These are phyloP conservation scores for Esteya vermicola DNA, from an alignment of 2,329 filamentous ascomycete species.

Conservation along the genomic window DNA sequence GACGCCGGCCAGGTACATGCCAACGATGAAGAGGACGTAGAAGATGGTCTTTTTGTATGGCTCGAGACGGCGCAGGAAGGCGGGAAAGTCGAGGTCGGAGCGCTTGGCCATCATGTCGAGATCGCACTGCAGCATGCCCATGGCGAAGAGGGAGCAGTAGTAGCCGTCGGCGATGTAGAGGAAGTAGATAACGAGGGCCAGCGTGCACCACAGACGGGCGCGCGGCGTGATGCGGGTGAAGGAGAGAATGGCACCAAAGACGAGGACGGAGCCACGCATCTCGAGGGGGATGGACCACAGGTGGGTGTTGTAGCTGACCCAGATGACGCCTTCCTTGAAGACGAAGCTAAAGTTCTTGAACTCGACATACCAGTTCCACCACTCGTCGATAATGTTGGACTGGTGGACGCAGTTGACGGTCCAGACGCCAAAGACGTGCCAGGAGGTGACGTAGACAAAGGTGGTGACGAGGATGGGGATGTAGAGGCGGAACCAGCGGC, in stretches of 20 bases:
- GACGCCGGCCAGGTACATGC: slow-evolving; percentile 45
- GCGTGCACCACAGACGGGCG: slow-evolving; percentile 38
- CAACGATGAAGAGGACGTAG: slow-evolving; percentile 34
- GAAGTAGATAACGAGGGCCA: slow-evolving; percentile 46
- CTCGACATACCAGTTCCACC: slow-evolving; percentile 36
- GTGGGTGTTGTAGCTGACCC: slow-evolving; percentile 44
- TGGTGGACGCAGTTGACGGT: slow-evolving; percentile 23
- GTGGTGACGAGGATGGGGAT: slow-evolving; percentile 39
- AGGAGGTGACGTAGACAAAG: slow-evolving; percentile 35
- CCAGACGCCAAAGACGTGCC: slow-evolving; percentile 37
- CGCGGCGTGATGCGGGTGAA: slow-evolving; percentile 39
- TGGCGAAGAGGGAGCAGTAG: slow-evolving; percentile 44
- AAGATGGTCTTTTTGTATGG: slow-evolving; percentile 35
- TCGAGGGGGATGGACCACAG: slow-evolving; percentile 52
- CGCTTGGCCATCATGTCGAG: slow-evolving; percentile 37
- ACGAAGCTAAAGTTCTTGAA: slow-evolving; percentile 57
- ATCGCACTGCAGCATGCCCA: slow-evolving; percentile 48
- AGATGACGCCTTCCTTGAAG: slow-evolving; percentile 43
- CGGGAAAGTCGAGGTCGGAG: slow-evolving; percentile 30
- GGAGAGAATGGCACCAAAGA: slow-evolving; percentile 43
- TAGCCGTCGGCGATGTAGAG: slow-evolving; percentile 53
- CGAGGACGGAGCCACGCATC: slow-evolving; percentile 47
- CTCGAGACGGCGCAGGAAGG: slow-evolving; percentile 28
- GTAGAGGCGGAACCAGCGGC: slow-evolving; percentile 34
- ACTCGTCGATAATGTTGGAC: slow-evolving; percentile 28